phyloP scores from a whole-genome alignment of 352 stramenopile species.

The Plasmopara viticola region DNA sequence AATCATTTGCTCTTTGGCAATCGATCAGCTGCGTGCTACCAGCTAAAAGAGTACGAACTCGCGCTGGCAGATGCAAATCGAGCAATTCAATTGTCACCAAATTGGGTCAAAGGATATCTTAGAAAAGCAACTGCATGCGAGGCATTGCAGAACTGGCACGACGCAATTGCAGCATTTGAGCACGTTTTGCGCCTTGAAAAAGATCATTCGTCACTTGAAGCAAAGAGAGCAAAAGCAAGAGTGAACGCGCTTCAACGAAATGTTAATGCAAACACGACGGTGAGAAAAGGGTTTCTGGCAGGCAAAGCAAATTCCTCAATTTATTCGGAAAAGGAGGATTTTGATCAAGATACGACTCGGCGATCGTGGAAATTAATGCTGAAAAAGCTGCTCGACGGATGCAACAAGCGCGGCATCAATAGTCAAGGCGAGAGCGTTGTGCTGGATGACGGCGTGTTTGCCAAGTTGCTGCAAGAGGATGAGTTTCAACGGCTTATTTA shows the following conservation, averaged over 20 bases:
- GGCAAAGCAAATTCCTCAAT: constrained; percentile 29
- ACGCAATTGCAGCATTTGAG: constrained; percentile 76
- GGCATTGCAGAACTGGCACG: constrained; percentile 39
- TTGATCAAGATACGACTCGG: constrained; percentile 34
- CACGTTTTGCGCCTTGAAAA: constrained; percentile 60
- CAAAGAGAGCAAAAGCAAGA: constrained; percentile 54
- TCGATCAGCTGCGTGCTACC: constrained; percentile 74
- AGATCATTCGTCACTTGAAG: constrained; percentile 14
- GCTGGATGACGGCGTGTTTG: constrained; percentile 76
- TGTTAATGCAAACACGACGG: constrained; percentile 6
- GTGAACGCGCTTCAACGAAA: constrained; percentile 6
- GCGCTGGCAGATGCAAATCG: constrained; percentile 81
- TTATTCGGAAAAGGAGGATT: constrained; percentile 61
- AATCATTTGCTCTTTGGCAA: constrained; percentile 83
- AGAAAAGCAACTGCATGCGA: constrained; percentile 83
- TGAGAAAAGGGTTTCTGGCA: constrained; percentile 52
- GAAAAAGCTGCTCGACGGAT: constrained; percentile 48
- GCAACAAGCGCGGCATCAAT: constrained; percentile 49
- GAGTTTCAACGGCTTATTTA: constrained; percentile 81
- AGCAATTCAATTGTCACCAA: constrained; percentile 71
- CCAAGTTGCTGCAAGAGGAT: constrained; percentile 50
- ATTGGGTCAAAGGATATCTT: constrained; percentile 91
- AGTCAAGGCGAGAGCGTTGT: constrained; percentile 49
- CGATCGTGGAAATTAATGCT: constrained; percentile 65
- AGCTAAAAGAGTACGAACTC: constrained; percentile 58